Conservation (phyloP, 1,284 basidiomycete species). For the Ceratorhiza oryzae-sativae region DNA sequence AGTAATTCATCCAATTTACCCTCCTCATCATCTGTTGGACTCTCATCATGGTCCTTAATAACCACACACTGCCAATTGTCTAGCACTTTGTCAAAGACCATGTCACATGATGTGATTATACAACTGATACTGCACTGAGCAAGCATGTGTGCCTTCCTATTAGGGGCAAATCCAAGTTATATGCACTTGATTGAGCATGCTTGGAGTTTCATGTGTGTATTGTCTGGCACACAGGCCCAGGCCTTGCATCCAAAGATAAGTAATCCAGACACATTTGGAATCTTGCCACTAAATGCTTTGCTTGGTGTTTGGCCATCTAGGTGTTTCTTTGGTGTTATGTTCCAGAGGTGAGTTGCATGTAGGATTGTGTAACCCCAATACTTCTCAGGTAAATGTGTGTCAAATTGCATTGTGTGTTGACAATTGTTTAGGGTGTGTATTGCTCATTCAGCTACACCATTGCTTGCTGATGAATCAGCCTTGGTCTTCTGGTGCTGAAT, state of each 20-base stretch:
- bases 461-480: background rate
- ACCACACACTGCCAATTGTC: background rate
- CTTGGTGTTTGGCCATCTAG: conserved; percentile 18
- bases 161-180: conserved; percentile 22
- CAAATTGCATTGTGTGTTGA: background rate
- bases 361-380: conserved; percentile 25
- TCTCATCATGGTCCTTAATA: background rate
- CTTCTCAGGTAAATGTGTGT: background rate
- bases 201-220: conserved; percentile 10
- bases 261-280: conserved; percentile 5
- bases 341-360: conserved; percentile 13
- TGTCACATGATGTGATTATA: conserved; percentile 10
- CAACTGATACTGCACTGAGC: background rate
- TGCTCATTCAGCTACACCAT: conserved; percentile 1
- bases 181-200: background rate
- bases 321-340: background rate
- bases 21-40: no score
- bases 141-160: conserved; percentile 6
- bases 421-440: conserved; percentile 1
- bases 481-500: conserved; percentile 44
- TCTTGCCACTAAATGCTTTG: conserved; percentile 9
- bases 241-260: conserved; percentile 32
- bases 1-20: no score
- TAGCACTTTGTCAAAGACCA: conserved; percentile 7
- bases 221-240: conserved; percentile 7